Evolutionary conservation across 441 rosid genomes (phyloP).

Genomic region (Gossypium davidsonii): DNA sequence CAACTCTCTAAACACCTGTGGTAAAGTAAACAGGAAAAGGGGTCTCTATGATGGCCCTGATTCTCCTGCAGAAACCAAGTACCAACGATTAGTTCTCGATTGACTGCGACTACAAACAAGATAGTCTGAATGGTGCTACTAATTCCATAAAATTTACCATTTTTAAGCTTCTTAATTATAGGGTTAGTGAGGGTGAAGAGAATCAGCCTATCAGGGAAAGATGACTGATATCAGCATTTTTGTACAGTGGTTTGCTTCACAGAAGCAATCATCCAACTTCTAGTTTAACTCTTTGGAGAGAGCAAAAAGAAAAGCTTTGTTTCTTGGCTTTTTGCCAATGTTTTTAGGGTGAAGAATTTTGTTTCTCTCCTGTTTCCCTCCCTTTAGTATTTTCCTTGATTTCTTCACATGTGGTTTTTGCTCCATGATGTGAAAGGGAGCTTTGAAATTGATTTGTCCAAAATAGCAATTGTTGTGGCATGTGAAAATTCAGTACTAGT

Average conservation of each 20-base stretch:
- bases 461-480: conserved; percentile 8
- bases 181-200: conserved; percentile 27
- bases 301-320: conserved; percentile 13
- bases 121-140: conserved; percentile 19
- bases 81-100: conserved; percentile 53
- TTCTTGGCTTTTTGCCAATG: conserved; percentile 22
- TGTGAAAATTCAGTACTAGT: conserved; percentile 14
- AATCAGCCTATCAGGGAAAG: conserved; percentile 7
- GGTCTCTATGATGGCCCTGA: conserved; percentile 46
- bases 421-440: conserved; percentile 21
- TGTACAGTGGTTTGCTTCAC: conserved; percentile 43
- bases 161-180: conserved; percentile 20
- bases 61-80: conserved; percentile 53
- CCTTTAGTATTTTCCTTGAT: neutral
- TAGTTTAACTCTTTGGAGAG: conserved; percentile 17
- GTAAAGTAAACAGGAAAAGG: conserved; percentile 60
- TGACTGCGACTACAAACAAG: conserved; percentile 29
- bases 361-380: neutral
- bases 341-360: conserved; percentile 23
- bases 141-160: conserved; percentile 15
- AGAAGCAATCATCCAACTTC: conserved; percentile 13
- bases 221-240: conserved; percentile 38
- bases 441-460: conserved; percentile 22
- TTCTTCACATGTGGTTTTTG: conserved; percentile 12
- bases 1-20: conserved; percentile 36